Base-by-base conservation (phyloP, 2,329 filamentous ascomycete genomes). In the Aspergillus caelatus region DNA sequence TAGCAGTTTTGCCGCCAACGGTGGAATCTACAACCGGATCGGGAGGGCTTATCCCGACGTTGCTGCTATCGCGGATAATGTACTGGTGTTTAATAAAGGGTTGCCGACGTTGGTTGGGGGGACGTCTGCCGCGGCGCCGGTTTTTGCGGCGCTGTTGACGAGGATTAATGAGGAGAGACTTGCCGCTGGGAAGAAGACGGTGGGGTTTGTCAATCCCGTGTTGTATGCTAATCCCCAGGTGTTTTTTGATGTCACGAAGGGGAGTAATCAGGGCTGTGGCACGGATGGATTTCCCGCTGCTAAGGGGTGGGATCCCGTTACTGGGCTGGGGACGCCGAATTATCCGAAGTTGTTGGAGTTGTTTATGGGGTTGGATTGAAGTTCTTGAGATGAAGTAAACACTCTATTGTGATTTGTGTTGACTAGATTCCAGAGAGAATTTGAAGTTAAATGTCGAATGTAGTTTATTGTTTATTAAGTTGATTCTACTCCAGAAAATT, bases 141-240 rank as follows among this genome's bases (percentile, higher is more conserved):
- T 86, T 0, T 74, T 88, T 23, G 85, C 85, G 5, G 77, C 83
- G 28, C 81, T 88, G 72, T 75, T 88, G 55, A 82, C 84, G 4
- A 74, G 86, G 5, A 78, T 86, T 61, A 87, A 88, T 63, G 85
- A 86, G 61, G 81, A 79, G 60, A 75, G 85, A n/a, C 71, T 86
- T 54, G 75, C 81, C 2, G 74, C 72, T 2, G 83, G 83, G 4
- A 85, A 84, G 78, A 70, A 74, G 7, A 74, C 80, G 1, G 72
- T 87, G 10, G 86, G 86, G 0, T 88, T 84, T 77, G 73, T 87
- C 41, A 88, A 87, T 66, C 79, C 81, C 32, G 65, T 70, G 16
- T 60, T 76, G 4, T 76, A 77, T 54, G 65, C 66, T 10, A 67
- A 78, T 45, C 73, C 75, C 0, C 70, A 71, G 52, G 73, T 67